Evolutionary conservation across 768 basidiomycete genomes (phyloP), one percentile per base, ranked within the genome.

Genomic region (Calocera cornea): DNA sequence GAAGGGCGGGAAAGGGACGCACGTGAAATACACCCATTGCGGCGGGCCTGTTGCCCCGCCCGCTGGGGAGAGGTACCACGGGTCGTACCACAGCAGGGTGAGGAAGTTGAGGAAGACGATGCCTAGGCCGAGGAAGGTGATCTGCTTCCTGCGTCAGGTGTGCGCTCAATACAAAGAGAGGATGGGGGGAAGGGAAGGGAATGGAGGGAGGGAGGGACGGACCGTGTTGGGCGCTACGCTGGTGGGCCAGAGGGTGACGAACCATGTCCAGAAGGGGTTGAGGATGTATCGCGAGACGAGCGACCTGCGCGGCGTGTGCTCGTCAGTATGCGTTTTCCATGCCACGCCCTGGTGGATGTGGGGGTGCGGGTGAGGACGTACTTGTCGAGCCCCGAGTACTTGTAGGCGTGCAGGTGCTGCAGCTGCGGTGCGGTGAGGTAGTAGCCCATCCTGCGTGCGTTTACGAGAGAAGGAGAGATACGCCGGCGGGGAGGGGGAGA

Each of bases 11-110:
- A 60, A 27, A 66, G n/a, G 44, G 16, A 79, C 87, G 67, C 72
- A 91, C 89, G 92, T 92, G 74, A 89, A 89, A 76, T 95, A 98
- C 19, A 97, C 78, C 94, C 94, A 95, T 44, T 82, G 81, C 0
- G 94, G 93, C 1, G 86, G 86, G 0, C 84, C 83, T 8, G 73
- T 72, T 5, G 79, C 81, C 2, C 85, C 86, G 3, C 84, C 87
- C 68, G 86, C 84, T 67, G 89, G 83, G 11, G 85, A 81, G 54
- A 88, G 79, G 75, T 90, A 90, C 33, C 81, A 74, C 1, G 91
- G 90, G 76, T 98, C 94, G 73, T 87, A 93, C 73, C 87, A 87
- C 1, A 95, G 71, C 71, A 98, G 76, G 0, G 93, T 93, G 64
- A 82, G 74, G 70, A 97, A 89, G 79, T 99, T 98, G 73, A 89